Conservation (phyloP, 1,139 yeast species). For the Pichia sp. region DNA sequence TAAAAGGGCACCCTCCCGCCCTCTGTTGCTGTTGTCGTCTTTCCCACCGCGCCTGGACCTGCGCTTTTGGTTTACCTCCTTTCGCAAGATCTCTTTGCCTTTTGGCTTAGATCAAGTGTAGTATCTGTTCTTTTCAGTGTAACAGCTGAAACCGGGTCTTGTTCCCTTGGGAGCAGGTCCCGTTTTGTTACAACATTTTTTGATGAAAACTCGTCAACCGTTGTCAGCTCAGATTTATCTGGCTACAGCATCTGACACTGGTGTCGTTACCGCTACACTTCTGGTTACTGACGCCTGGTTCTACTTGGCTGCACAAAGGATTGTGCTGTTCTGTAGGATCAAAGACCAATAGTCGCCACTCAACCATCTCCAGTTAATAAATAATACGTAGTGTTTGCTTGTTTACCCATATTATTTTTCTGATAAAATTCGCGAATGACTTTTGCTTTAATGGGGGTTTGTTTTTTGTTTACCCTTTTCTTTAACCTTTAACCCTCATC, state of each 20-base stretch:
- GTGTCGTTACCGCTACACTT: slow-evolving; percentile 99
- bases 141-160: slow-evolving; percentile 99
- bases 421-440: too few relatives aligned
- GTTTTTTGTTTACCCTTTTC: too few relatives aligned
- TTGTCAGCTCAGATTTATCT: slow-evolving; percentile 37
- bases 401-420: too few relatives aligned
- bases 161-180: too few relatives aligned
- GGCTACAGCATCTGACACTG: slow-evolving; percentile 33
- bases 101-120: slow-evolving; percentile 99
- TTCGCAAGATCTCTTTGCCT: slow-evolving; percentile 82
- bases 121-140: slow-evolving; percentile 99
- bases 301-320: slow-evolving; percentile 18
- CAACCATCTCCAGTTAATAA: too few relatives aligned
- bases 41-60: slow-evolving; percentile 12
- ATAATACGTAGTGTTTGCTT: too few relatives aligned
- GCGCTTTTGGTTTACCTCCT: slow-evolving; percentile 15
- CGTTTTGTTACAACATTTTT: slow-evolving; percentile 76
- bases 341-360: too few relatives aligned
- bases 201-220: slow-evolving; percentile 37
- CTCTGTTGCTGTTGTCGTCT: not conserved
- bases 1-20: slow-evolving; percentile 12
- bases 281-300: slow-evolving; percentile 84
- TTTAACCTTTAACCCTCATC: too few relatives aligned
- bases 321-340: too few relatives aligned
- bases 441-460: too few relatives aligned